These are phyloP conservation scores for Gamarada debralockiae DNA, from an alignment of 495 filamentous ascomycete genomes.

Conservation along the genomic window DNA sequence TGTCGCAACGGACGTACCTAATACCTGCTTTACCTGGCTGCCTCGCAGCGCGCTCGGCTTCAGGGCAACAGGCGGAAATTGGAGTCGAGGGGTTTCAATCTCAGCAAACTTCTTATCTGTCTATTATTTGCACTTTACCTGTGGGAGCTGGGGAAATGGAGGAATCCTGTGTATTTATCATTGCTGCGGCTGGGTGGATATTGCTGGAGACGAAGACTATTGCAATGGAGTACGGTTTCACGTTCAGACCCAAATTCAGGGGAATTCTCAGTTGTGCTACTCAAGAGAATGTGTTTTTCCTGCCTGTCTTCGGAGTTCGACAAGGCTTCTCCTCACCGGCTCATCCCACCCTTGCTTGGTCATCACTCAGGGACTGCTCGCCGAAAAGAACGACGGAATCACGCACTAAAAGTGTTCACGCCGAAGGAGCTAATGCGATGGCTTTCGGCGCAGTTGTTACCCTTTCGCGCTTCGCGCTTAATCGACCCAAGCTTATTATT, in stretches of 20 bases:
- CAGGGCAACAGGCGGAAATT: conserved; percentile 13
- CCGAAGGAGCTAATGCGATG: neutral
- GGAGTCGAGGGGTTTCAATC: conserved; percentile 23
- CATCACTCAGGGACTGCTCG: too few species aligned
- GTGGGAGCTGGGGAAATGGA: conserved; percentile 10
- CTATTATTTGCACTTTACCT: conserved; percentile 16
- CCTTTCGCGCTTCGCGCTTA: conserved; percentile 2
- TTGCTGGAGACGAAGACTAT: conserved; percentile 11
- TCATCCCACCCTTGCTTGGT: too few species aligned
- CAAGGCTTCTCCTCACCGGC: too few species aligned
- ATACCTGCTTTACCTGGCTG: conserved; percentile 20
- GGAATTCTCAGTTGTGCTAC: neutral
- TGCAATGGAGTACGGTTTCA: conserved; percentile 19
- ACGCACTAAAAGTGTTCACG: neutral
- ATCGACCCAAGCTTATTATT: neutral
- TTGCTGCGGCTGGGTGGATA: conserved; percentile 8
- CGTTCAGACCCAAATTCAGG: conserved; percentile 5
- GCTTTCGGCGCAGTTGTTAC: neutral
- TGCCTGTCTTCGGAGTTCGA: neutral
- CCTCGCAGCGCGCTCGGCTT: conserved; percentile 19
- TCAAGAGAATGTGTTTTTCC: neutral
- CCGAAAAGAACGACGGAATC: too few species aligned
- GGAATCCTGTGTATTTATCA: conserved; percentile 29
- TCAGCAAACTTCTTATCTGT: conserved; percentile 21
- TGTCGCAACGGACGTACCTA: conserved; percentile 19